phyloP scores from a whole-genome alignment of 164 flowering plant genomes.

The Tetracentron sinense region DNA sequence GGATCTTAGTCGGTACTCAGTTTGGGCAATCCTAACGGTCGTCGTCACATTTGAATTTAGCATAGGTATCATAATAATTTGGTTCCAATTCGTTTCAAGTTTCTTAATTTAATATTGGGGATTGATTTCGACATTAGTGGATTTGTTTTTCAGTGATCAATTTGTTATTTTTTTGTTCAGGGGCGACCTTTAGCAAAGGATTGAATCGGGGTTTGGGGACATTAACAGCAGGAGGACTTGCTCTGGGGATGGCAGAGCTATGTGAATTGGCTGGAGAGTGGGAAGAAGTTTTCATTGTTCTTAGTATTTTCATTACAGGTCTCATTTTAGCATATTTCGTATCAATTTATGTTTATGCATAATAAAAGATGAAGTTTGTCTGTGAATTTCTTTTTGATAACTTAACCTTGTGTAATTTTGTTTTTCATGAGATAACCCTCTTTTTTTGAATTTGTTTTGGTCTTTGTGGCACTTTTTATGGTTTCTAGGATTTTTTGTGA shows the following conservation, averaged over 20 bases:
- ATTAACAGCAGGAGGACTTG: conserved; percentile 75
- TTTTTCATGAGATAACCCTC: too few species aligned
- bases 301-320: conserved; percentile 72
- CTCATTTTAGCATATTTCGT: conserved; percentile 1
- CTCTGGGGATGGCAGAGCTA: conserved; percentile 60
- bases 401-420: background rate
- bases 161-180: conserved; percentile 15
- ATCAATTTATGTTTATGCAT: too few species aligned
- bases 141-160: background rate
- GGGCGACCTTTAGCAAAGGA: conserved; percentile 82
- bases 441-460: too few species aligned
- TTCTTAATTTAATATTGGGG: background rate
- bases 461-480: conserved; percentile 5
- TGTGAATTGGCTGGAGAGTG: conserved; percentile 37
- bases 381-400: background rate
- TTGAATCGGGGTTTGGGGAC: conserved; percentile 86
- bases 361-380: background rate
- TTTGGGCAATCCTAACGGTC: conserved; percentile 88
- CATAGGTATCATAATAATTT: conserved; percentile 42
- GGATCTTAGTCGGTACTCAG: conserved; percentile 41
- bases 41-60: conserved; percentile 83
- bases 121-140: too few species aligned
- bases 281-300: conserved; percentile 46
- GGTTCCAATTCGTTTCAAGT: background rate
- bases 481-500: conserved; percentile 49